Evolutionary conservation across 1,284 basidiomycete species (phyloP).

Genomic region (Rhodotorula sp.): DNA sequence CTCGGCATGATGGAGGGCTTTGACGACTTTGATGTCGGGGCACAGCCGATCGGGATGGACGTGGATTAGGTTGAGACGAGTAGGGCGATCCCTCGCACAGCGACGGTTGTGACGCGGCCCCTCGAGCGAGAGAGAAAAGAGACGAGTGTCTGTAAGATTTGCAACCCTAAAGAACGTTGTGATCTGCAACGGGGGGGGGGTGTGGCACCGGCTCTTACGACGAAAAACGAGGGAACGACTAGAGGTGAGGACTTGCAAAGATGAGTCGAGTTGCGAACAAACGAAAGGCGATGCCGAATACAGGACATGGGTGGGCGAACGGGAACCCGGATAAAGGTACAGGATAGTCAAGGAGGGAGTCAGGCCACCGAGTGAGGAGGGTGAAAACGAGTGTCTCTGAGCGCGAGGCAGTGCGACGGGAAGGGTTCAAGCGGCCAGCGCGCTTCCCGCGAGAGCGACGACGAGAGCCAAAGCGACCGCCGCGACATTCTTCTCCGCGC

Average conservation of each 20-base stretch:
- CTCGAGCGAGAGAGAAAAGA: background rate
- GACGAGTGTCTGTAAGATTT: background rate
- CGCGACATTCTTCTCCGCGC: too few relatives aligned
- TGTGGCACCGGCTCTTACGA: background rate
- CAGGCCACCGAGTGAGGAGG: background rate
- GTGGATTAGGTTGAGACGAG: constrained; percentile 12
- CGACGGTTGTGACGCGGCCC: too few relatives aligned
- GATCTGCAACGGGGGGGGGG: background rate
- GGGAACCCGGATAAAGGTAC: background rate
- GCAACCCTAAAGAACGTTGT: background rate
- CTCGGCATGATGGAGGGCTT: constrained; percentile 64
- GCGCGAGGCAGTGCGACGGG: too few relatives aligned
- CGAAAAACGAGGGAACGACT: background rate
- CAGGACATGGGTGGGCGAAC: background rate
- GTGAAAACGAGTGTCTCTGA: too few relatives aligned
- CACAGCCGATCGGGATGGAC: background rate
- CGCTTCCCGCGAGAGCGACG: too few relatives aligned
- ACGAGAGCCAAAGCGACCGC: too few relatives aligned
- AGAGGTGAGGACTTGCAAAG: background rate
- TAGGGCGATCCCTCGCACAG: too few relatives aligned
- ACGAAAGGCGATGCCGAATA: background rate
- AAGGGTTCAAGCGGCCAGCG: too few relatives aligned
- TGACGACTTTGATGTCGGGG: constrained; percentile 32
- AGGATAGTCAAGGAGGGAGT: too few relatives aligned
- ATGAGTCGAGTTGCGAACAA: background rate